These are phyloP conservation scores for Limnanthes douglasii DNA, from an alignment of 345 rosid species.

Conservation along the genomic window DNA sequence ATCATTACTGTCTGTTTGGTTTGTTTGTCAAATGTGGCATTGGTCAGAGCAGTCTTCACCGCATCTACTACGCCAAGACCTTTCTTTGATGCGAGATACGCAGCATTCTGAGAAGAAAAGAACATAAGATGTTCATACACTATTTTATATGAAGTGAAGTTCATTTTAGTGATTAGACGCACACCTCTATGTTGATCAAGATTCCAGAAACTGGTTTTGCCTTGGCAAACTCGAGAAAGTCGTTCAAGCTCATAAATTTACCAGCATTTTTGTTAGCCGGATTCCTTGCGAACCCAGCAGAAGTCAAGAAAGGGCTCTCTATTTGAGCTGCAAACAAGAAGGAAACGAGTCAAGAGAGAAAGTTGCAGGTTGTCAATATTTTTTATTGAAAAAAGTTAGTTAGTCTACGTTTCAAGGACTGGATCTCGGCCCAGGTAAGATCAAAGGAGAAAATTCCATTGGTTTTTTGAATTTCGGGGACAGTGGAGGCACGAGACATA, in stretches of 20 bases:
- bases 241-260: slow-evolving; percentile 39
- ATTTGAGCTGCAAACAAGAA: slow-evolving; percentile 53
- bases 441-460: slow-evolving; percentile 79
- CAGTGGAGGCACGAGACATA: slow-evolving; percentile 27
- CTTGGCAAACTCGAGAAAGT: slow-evolving; percentile 65
- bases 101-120: slow-evolving; percentile 43
- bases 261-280: slow-evolving; percentile 57
- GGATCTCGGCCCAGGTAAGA: slow-evolving; percentile 77
- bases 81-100: slow-evolving; percentile 69
- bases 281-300: slow-evolving; percentile 23
- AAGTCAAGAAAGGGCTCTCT: slow-evolving; percentile 27
- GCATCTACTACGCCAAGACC: slow-evolving; percentile 45
- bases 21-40: slow-evolving; percentile 59
- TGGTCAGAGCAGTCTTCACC: slow-evolving; percentile 31
- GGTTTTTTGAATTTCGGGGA: slow-evolving; percentile 50
- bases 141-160: neutral
- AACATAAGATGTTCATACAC: neutral
- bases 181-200: slow-evolving; percentile 56
- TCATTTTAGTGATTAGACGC: neutral
- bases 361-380: neutral
- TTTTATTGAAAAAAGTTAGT: neutral
- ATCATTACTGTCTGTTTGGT: slow-evolving; percentile 57
- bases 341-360: neutral
- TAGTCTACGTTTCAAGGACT: slow-evolving; percentile 52
- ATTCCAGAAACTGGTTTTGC: slow-evolving; percentile 57